These are phyloP conservation scores for Brassica rapa DNA, from an alignment of 345 rosid species.

Conservation along the genomic window DNA sequence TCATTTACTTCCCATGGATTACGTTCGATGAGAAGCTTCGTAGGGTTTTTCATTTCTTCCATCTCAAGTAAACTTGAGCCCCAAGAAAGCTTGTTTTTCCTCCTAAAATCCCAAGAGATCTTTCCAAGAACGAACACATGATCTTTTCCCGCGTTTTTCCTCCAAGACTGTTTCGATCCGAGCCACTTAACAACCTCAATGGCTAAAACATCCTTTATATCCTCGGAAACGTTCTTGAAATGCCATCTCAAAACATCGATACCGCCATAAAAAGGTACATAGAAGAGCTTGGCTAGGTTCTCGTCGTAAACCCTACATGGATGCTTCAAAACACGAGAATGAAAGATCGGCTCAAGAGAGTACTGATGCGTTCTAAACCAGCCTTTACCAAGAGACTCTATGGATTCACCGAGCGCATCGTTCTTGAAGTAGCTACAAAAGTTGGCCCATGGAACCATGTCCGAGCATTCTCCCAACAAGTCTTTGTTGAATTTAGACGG, in stretches of 20 bases:
- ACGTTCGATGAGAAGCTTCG: conserved; percentile 79
- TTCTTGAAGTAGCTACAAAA: conserved; percentile 62
- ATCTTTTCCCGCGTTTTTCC: conserved; percentile 60
- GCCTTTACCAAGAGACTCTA: conserved; percentile 59
- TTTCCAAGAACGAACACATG: conserved; percentile 89
- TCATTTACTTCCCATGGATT: conserved; percentile 85
- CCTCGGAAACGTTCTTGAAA: conserved; percentile 74
- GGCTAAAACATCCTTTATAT: conserved; percentile 59
- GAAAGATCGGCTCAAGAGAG: conserved; percentile 77
- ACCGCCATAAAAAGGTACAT: conserved; percentile 83
- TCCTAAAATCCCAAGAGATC: conserved; percentile 90
- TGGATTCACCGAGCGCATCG: conserved; percentile 60
- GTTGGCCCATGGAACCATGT: conserved; percentile 74
- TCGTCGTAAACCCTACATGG: conserved; percentile 74
- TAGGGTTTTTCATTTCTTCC: conserved; percentile 76
- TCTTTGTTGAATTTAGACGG: conserved; percentile 84
- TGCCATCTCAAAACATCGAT: conserved; percentile 87
- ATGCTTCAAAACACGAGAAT: conserved; percentile 67
- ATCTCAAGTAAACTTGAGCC: conserved; percentile 68
- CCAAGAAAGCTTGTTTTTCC: conserved; percentile 55
- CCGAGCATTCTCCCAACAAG: conserved; percentile 66
- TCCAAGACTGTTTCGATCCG: conserved; percentile 56
- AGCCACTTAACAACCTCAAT: conserved; percentile 76
- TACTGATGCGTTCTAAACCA: conserved; percentile 81
- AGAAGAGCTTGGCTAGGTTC: conserved; percentile 67